Base-by-base conservation (phyloP, 2,329 filamentous ascomycete genomes). In the Fusarium mundagurra region DNA sequence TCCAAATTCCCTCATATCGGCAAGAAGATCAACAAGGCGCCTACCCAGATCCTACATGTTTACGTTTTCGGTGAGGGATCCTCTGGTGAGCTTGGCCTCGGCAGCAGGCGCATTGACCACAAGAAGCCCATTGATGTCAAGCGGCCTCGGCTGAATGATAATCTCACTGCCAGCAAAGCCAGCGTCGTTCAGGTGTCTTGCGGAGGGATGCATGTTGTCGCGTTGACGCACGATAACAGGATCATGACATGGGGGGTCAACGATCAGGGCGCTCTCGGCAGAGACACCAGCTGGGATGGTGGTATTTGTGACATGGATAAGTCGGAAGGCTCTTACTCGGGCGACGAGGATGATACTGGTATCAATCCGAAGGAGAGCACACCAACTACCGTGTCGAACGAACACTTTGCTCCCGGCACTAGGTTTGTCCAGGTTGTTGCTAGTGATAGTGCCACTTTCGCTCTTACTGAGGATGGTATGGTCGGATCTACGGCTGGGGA, bases 171-270 rank as follows among this genome's bases (percentile, higher is more conserved):
- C 77, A 90, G 90, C 67, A 91, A 92, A 13, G 86, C 94, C 36
- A 93, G 93, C 41, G 88, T 96, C 43, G 93, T 96, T 9, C 90
- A 93, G 81, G 83, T 97, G 64, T 91, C 93, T 58, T 91, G 92
- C 69, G 94, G 94, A 70, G 94, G 93, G 64, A 96, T 96, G 93
- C 94, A 97, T 83, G 91, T 88, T 60, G 86, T 93, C 71, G 93
- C 92, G 6, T 84, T 96, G 60, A 96, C 94, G 60, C 88, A 91
- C 76, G 92, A 96, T 82, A 94, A 95, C 86, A 92, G 91, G 83
- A 93, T 97, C 76, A 84, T 94, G 61, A 95, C 93, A 33, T 97
- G 94, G 94, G 94, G 94, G 66, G 94, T 96, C 77, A 96, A 96
- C 80, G 94, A 97, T 80, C 91, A 95, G 79, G 92, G 93, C 71